Conservation (phyloP, 225 moss, liverwort and hornwort species). For the Asterella californica region DNA sequence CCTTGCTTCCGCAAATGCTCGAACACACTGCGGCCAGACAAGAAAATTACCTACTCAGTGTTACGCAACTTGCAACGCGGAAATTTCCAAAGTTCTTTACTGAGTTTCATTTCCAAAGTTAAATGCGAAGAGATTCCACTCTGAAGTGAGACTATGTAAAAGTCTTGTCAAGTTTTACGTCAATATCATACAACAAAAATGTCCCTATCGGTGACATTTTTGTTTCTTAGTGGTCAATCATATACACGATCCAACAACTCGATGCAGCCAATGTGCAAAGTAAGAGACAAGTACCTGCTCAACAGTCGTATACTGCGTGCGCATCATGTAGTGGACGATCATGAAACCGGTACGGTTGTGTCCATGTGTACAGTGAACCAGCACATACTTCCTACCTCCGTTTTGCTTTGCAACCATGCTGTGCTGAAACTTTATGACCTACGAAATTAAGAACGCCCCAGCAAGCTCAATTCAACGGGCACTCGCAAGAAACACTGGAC, state of each 20-base stretch:
- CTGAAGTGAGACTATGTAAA: too few species aligned
- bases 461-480: not conserved
- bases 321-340: constrained; percentile 95
- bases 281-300: constrained; percentile 50
- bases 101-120: not conserved
- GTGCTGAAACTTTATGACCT: constrained; percentile 77
- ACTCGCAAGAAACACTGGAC: not conserved
- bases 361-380: constrained; percentile 97
- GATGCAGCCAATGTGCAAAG: not conserved
- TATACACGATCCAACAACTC: not conserved
- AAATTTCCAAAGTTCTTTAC: not conserved
- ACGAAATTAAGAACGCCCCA: not conserved
- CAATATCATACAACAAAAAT: not conserved
- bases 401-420: constrained; percentile 43
- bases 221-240: not conserved
- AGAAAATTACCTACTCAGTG: not conserved
- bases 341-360: constrained; percentile 98
- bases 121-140: too few species aligned
- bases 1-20: constrained; percentile 71
- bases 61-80: not conserved
- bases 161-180: not conserved
- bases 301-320: constrained; percentile 61
- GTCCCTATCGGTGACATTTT: not conserved
- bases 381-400: constrained; percentile 60
- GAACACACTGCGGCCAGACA: constrained; percentile 54